A percentile compares a stretch with the other conserved stretches of the same genome.
Evolutionary conservation across 306 rosid genomes (phyloP).

Genomic region (Alnus glutinosa): DNA sequence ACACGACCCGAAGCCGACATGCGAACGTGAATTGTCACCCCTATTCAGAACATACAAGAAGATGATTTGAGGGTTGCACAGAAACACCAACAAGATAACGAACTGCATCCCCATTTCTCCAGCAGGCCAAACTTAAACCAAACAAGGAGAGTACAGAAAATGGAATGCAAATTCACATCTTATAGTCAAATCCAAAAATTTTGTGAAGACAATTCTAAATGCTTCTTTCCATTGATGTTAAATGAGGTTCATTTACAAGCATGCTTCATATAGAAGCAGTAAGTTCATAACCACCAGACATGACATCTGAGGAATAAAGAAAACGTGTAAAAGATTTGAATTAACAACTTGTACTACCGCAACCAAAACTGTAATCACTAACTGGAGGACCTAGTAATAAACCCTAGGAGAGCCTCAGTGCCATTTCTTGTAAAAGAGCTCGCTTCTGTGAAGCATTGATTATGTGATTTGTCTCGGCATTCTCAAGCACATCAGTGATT

Average conservation of each 20-base stretch:
- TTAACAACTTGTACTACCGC: slow-evolving; percentile 17
- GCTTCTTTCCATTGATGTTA: slow-evolving; percentile 42
- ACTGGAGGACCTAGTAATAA: slow-evolving; percentile 24
- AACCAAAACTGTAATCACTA: slow-evolving; percentile 43
- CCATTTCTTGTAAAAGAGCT: slow-evolving; percentile 97
- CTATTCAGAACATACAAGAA: too few species aligned
- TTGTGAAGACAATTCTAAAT: slow-evolving; percentile 21
- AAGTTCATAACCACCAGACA: slow-evolving; percentile 32
- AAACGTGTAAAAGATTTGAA: slow-evolving; percentile 8
- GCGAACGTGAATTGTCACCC: too few species aligned
- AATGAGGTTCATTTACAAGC: slow-evolving; percentile 59
- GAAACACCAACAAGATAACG: background rate
- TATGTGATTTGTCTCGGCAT: slow-evolving; percentile 82
- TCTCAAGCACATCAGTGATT: slow-evolving; percentile 90
- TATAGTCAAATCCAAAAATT: background rate
- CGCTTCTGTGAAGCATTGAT: slow-evolving; percentile 90
- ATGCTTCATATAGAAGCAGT: slow-evolving; percentile 47
- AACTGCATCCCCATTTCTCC: background rate
- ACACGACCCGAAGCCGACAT: too few species aligned
- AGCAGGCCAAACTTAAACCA: background rate
- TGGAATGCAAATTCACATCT: background rate
- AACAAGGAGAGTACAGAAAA: background rate
- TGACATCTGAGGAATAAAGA: slow-evolving; percentile 32
- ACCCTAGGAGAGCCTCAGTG: slow-evolving; percentile 68
- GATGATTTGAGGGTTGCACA: too few species aligned